Conservation (phyloP, 257 asterid genomes). For the Eucommia ulmoides region DNA sequence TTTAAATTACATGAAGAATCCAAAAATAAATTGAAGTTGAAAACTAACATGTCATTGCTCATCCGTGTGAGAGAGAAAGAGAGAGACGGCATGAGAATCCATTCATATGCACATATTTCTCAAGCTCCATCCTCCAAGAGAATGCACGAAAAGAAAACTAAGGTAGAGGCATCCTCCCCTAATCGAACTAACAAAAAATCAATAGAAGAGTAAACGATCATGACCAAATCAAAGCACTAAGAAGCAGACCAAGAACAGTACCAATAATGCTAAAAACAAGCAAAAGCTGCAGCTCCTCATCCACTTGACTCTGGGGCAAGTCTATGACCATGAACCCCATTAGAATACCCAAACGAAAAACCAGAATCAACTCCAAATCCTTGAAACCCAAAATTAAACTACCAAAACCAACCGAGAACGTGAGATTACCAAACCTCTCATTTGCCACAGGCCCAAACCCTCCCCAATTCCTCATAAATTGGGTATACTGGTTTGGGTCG, state of each 20-base stretch:
- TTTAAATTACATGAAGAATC: too few species aligned
- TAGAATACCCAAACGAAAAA: conserved; percentile 40
- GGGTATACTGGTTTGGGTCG: conserved; percentile 28
- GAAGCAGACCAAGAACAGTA: too few species aligned
- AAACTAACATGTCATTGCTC: too few species aligned
- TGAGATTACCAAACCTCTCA: conserved; percentile 40
- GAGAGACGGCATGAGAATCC: background rate
- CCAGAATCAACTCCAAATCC: conserved; percentile 55
- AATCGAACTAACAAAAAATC: too few species aligned
- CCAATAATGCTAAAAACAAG: too few species aligned
- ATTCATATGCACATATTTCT: background rate
- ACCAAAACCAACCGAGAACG: conserved; percentile 36
- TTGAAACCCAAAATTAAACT: conserved; percentile 45
- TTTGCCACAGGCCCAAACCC: conserved; percentile 38
- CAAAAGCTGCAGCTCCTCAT: too few species aligned
- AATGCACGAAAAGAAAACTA: too few species aligned
- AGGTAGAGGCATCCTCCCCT: too few species aligned
- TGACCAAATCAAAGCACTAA: conserved; percentile 46
- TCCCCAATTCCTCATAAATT: conserved; percentile 38
- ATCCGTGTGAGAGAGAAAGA: background rate
- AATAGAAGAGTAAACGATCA: too few species aligned
- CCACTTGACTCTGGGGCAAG: too few species aligned
- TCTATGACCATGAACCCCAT: conserved; percentile 37
- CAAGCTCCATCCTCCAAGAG: too few species aligned
- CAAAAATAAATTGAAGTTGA: too few species aligned